Conservation (phyloP, 1,284 basidiomycete species). For the Ustilago xerochloae region DNA sequence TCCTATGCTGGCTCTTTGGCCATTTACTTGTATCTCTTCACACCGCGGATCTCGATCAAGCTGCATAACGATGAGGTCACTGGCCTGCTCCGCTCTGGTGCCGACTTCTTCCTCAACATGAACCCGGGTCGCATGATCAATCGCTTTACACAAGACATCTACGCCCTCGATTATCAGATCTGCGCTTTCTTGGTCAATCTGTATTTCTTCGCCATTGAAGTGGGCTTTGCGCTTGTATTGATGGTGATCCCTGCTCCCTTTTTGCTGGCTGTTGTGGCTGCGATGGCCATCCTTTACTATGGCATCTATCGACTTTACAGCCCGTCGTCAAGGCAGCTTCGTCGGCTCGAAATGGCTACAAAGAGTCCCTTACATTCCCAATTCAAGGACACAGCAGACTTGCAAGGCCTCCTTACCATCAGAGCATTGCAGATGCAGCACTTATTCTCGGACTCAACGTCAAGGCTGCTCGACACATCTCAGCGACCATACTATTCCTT, state of each 20-base stretch:
- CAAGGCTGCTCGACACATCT: slow-evolving; percentile 3
- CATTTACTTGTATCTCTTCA: not conserved
- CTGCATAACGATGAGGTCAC: not conserved
- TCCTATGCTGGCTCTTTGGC: too few relatives aligned
- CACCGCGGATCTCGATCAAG: not conserved
- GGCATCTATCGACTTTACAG: slow-evolving; percentile 31
- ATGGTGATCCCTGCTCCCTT: slow-evolving; percentile 34
- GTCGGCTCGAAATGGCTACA: slow-evolving; percentile 44
- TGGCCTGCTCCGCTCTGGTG: slow-evolving; percentile 15
- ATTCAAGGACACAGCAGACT: slow-evolving; percentile 31
- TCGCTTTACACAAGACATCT: slow-evolving; percentile 52
- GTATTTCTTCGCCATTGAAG: slow-evolving; percentile 5
- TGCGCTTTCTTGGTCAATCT: slow-evolving; percentile 7
- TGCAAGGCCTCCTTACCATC: slow-evolving; percentile 33
- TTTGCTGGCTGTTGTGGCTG: slow-evolving; percentile 12
- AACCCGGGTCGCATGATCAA: slow-evolving; percentile 44
- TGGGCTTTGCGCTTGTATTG: slow-evolving; percentile 13
- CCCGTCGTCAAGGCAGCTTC: slow-evolving; percentile 38
- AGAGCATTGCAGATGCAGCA: too few relatives aligned
- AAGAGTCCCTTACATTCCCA: slow-evolving; percentile 37
- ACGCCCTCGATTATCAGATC: slow-evolving; percentile 32
- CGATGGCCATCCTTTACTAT: slow-evolving; percentile 8
- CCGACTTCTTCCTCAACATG: slow-evolving; percentile 32
- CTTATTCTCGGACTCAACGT: too few relatives aligned
- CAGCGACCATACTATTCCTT: not conserved